Percentiles rank a stretch among this genome's conserved stretches.
Conservation (phyloP, 2,329 filamentous ascomycete genomes). For the Epichloe uncinata region DNA sequence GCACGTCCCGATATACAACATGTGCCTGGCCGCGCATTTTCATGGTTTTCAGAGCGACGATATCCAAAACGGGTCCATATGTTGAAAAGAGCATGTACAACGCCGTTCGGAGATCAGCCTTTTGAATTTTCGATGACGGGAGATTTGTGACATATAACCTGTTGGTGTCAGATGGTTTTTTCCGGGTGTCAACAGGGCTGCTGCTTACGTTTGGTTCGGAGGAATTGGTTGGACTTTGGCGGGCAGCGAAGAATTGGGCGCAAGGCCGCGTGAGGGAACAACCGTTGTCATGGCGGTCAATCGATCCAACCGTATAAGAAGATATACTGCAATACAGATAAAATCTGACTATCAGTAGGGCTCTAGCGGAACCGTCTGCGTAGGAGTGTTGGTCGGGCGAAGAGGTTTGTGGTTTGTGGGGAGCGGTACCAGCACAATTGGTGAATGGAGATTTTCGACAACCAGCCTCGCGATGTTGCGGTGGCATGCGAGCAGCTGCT, state of each 20-base stretch:
- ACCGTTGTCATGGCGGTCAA: slow-evolving; percentile 21
- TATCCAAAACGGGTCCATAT: slow-evolving; percentile 82
- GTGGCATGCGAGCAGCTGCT: background rate
- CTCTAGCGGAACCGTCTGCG: background rate
- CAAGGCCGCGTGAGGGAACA: slow-evolving; percentile 26
- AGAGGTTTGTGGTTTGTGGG: background rate
- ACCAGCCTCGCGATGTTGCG: slow-evolving; percentile 2
- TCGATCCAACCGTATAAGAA: background rate
- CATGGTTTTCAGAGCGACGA: slow-evolving; percentile 75
- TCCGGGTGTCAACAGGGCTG: background rate
- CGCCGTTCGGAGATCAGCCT: slow-evolving; percentile 70
- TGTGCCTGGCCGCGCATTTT: slow-evolving; percentile 97
- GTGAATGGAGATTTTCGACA: slow-evolving; percentile 1
- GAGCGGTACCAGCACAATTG: background rate
- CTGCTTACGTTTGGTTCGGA: slow-evolving; percentile 61
- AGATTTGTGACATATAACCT: slow-evolving; percentile 87
- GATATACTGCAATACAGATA: background rate
- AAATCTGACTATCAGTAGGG: background rate
- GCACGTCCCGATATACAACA: slow-evolving; percentile 76
- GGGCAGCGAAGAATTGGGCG: slow-evolving; percentile 28
- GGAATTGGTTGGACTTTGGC: slow-evolving; percentile 42
- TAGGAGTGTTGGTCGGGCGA: background rate
- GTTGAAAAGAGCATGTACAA: slow-evolving; percentile 92
- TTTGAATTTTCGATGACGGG: slow-evolving; percentile 74
- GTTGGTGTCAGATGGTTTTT: slow-evolving; percentile 3